Evolutionary conservation across 73 alveolate genomes (phyloP).

Genomic region (Tetrahymena borealis): DNA sequence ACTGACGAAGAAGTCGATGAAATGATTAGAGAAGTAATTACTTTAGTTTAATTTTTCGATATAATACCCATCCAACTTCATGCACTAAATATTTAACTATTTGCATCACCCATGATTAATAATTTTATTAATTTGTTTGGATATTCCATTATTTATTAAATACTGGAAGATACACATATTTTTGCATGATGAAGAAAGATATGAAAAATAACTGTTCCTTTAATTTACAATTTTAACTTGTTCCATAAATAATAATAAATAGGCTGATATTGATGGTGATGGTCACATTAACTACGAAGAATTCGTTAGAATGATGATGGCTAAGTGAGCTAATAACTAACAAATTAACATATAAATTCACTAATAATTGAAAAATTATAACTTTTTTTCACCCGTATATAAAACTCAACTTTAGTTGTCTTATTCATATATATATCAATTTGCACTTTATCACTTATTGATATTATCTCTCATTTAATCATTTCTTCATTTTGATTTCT

Average conservation of each 20-base stretch:
- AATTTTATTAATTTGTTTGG: not conserved
- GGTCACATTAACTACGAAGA: conserved; percentile 89
- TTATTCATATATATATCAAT: not conserved
- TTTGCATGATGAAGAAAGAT: no score
- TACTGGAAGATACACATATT: no score
- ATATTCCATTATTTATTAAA: no score
- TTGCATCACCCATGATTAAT: no score
- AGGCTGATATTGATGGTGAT: conserved; percentile 87
- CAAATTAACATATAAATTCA: not conserved
- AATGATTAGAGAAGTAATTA: conserved; percentile 71
- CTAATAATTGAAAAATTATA: not conserved
- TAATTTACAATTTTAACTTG: no score
- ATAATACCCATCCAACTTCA: not conserved
- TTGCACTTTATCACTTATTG: not conserved
- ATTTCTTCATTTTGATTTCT: not conserved
- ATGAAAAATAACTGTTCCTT: no score
- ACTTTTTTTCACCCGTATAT: not conserved
- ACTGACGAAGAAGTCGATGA: conserved; percentile 92
- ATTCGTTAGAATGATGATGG: conserved; percentile 88
- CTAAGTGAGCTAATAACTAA: conserved; percentile 48
- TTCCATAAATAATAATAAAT: no score
- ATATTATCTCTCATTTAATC: not conserved
- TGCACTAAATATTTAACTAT: not conserved
- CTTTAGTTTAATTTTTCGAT: conserved; percentile 3
- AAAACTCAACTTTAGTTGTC: not conserved